Percentiles rank a stretch among this genome's conserved stretches.
These are phyloP conservation scores for Aureobasidium sp. DNA, from an alignment of 2,329 filamentous ascomycete genomes.

Conservation along the genomic window DNA sequence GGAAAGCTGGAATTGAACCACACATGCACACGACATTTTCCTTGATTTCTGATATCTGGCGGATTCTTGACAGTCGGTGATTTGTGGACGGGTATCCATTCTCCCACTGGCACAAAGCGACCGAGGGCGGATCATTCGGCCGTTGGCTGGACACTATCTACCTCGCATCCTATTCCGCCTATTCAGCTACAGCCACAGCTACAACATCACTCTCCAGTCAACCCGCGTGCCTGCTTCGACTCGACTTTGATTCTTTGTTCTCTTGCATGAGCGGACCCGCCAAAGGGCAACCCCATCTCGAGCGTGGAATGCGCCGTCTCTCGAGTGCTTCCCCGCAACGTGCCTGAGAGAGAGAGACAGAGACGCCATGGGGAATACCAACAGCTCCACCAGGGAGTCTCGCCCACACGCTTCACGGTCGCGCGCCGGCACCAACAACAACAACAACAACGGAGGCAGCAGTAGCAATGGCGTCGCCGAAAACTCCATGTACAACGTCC, in stretches of 20 bases:
- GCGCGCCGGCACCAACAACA: conserved; percentile 29
- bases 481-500: conserved; percentile 38
- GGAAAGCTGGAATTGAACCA: too few relatives aligned
- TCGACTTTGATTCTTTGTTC: background rate
- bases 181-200: background rate
- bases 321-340: conserved; percentile 15
- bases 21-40: background rate
- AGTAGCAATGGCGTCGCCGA: conserved; percentile 24
- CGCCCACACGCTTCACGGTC: conserved; percentile 29
- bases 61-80: background rate
- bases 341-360: conserved; percentile 12
- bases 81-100: background rate
- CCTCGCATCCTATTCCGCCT: background rate
- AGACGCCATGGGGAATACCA: conserved; percentile 25
- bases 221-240: background rate
- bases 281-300: background rate
- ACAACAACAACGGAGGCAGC: conserved; percentile 23
- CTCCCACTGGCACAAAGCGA: background rate
- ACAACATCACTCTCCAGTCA: background rate
- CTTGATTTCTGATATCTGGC: background rate
- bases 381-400: conserved; percentile 43
- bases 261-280: conserved; percentile 2
- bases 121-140: conserved; percentile 6
- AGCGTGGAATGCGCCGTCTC: conserved; percentile 17
- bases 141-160: conserved; percentile 1